These are phyloP conservation scores for Leptomonas pyrrhocoris DNA, from an alignment of 208 protist species.

Conservation along the genomic window DNA sequence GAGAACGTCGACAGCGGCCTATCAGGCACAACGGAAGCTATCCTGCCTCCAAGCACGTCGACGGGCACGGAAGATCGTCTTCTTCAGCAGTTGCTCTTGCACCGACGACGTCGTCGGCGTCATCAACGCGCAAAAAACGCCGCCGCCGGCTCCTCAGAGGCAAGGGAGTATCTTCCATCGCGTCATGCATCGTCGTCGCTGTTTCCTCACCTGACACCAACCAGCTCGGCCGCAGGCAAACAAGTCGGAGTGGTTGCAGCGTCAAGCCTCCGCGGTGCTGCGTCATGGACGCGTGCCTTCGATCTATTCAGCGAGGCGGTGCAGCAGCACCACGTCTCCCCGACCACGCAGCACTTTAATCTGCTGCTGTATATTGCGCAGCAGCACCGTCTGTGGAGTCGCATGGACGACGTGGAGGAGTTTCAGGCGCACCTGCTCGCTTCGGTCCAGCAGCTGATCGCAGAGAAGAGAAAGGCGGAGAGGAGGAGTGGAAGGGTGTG, in stretches of 20 bases:
- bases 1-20: background rate
- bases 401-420: constrained; percentile 50
- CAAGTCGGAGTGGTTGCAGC: background rate
- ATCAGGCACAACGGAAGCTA: background rate
- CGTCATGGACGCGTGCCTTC: constrained; percentile 55
- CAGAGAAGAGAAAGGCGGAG: constrained; percentile 25
- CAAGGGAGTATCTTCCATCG: background rate
- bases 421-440: constrained; percentile 57
- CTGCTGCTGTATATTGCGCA: constrained; percentile 61
- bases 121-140: background rate
- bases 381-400: constrained; percentile 52
- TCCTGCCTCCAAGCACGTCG: background rate
- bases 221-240: background rate
- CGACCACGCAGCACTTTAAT: constrained; percentile 77
- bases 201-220: background rate
- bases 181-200: background rate
- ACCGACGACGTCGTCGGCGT: constrained; percentile 15
- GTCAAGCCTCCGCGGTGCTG: background rate
- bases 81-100: constrained; percentile 26
- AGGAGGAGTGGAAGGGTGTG: background rate
- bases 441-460: constrained; percentile 32
- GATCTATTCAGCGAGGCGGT: constrained; percentile 60
- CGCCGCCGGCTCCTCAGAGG: background rate
- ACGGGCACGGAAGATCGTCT: constrained; percentile 11
- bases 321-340: constrained; percentile 52